These are phyloP conservation scores for Trichoderma sp. DNA, from an alignment of 2,329 filamentous ascomycete genomes.

Conservation along the genomic window DNA sequence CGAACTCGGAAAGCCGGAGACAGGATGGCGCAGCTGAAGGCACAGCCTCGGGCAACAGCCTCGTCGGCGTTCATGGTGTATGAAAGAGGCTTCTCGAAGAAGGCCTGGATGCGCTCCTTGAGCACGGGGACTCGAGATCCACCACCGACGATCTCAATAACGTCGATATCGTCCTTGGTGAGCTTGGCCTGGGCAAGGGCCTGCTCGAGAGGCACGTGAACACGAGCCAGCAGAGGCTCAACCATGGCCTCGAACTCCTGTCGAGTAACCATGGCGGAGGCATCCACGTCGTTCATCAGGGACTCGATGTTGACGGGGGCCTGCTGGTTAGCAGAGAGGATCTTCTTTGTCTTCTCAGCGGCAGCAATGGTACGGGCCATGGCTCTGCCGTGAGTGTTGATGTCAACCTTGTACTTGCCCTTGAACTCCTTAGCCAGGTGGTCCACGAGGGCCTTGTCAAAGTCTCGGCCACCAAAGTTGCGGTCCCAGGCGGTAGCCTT, in stretches of 20 bases:
- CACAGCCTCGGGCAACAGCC: slow-evolving; percentile 90
- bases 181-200: slow-evolving; percentile 93
- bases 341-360: slow-evolving; percentile 98
- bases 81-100: slow-evolving; percentile 89
- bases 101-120: slow-evolving; percentile 84
- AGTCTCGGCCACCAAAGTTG: slow-evolving; percentile 95
- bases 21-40: slow-evolving; percentile 95
- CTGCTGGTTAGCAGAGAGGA: slow-evolving; percentile 89
- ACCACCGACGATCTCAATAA: slow-evolving; percentile 89
- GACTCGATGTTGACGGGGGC: slow-evolving; percentile 96
- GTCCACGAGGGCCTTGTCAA: slow-evolving; percentile 91
- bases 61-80: slow-evolving; percentile 99
- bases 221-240: slow-evolving; percentile 74
- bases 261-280: slow-evolving; percentile 82
- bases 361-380: slow-evolving; percentile 81
- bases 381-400: slow-evolving; percentile 86
- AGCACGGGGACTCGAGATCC: slow-evolving; percentile 90
- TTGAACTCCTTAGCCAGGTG: slow-evolving; percentile 96
- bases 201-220: slow-evolving; percentile 76
- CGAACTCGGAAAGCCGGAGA: slow-evolving; percentile 98
- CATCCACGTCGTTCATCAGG: slow-evolving; percentile 96
- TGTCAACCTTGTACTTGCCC: slow-evolving; percentile 96
- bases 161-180: slow-evolving; percentile 86
- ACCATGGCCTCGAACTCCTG: slow-evolving; percentile 92
- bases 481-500: slow-evolving; percentile 91